These are phyloP conservation scores for Colletotrichum phormii DNA, from an alignment of 2,329 filamentous ascomycete species.

Conservation along the genomic window DNA sequence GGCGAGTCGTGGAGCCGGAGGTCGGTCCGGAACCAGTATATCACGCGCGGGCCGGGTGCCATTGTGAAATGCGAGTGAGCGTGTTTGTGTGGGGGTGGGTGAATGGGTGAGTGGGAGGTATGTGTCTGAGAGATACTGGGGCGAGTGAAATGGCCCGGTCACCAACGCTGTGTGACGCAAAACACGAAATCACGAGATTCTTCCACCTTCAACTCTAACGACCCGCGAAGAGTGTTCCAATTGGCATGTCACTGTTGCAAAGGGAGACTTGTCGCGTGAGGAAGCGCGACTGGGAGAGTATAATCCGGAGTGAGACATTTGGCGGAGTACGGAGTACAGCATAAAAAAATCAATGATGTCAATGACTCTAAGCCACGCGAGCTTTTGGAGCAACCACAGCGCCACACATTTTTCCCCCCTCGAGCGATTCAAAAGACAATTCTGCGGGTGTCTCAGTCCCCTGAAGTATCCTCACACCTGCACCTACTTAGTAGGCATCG, in stretches of 20 bases:
- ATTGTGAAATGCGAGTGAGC: background rate
- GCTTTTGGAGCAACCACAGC: background rate
- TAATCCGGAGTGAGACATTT: conserved; percentile 43
- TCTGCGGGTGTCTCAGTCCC: background rate
- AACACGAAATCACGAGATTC: background rate
- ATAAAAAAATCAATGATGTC: conserved; percentile 47
- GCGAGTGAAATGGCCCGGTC: background rate
- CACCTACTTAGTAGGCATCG: too few species aligned
- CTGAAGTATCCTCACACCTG: too few species aligned
- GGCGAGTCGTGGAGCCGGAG: conserved; percentile 82
- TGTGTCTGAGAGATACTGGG: background rate
- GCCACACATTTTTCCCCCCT: background rate
- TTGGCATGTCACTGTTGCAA: background rate
- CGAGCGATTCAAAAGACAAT: background rate
- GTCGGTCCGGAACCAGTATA: conserved; percentile 86
- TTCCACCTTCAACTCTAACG: background rate
- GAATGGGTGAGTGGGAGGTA: background rate
- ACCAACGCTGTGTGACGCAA: background rate
- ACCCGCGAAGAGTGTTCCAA: background rate
- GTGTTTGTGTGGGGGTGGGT: background rate
- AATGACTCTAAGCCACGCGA: conserved; percentile 33
- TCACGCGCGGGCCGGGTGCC: conserved; percentile 53
- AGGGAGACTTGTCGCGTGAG: background rate
- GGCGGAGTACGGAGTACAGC: too few species aligned
- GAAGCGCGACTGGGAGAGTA: background rate